Base-by-base conservation (phyloP, 2,329 filamentous ascomycete genomes). In the Colletotrichum acutatum region DNA sequence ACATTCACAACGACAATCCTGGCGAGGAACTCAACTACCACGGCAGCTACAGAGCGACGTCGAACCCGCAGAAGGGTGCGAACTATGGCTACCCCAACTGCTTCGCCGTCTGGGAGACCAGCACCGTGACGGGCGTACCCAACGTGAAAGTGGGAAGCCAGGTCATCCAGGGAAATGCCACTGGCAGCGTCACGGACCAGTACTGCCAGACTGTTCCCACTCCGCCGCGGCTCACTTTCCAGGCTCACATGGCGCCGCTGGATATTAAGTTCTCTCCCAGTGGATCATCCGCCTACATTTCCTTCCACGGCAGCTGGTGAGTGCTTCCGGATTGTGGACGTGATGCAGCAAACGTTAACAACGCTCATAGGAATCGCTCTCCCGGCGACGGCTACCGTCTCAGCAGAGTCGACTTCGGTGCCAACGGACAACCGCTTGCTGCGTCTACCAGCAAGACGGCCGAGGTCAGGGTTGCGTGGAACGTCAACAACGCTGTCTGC, bases 21-120 rank as follows among this genome's bases (percentile, higher is more conserved):
- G 93, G 87, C 24, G 93, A 95, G 79, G 91, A 95, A 81, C 82
- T 95, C 79, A 94, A 95, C 81, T 94, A 90, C 79, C 90, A 93
- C 72, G 92, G 93, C 8, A 88, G 86, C 72, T 83, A 93, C 67
- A 79, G 34, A 28, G 75, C 72, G 3, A 76, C 77, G 5, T 16
- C 80, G 53, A 83, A 85, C n/a, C 74, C 82, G 30, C 72, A 77
- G 24, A 78, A 76, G 9, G 76, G 74, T 5, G 76, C 87, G 72
- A 80, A 76, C 56, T 75, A 71, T 37, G 16, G 74, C 54, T 74
- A 76, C 56, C 72, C 74, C 28, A 57, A 73, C 68, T 93, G 91
- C 81, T 91, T 90, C 76, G 85, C 91, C 2, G 86, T 90, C 3
- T 93, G 90, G 90, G 83, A 88, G 74, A 84, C 87, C 0, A 37